Evolutionary conservation across 208 protist genomes (phyloP).

Genomic region (Trypanosoma conorhini): DNA sequence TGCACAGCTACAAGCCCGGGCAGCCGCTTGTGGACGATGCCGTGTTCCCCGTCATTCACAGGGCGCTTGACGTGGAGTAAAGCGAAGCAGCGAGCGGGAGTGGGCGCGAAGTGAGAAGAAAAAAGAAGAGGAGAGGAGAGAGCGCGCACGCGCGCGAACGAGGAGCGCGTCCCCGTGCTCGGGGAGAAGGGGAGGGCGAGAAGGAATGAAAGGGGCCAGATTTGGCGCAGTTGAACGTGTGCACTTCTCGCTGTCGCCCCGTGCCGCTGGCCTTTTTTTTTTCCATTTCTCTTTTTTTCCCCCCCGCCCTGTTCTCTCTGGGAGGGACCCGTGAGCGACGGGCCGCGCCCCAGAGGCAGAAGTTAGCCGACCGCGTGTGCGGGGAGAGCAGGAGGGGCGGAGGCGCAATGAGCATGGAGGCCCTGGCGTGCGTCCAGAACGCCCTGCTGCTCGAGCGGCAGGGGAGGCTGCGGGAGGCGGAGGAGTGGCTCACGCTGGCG

Average conservation of each 20-base stretch:
- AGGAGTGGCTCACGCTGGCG: constrained; percentile 69
- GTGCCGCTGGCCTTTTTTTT: neutral
- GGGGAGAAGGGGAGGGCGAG: neutral
- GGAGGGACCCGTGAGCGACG: neutral
- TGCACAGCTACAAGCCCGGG: constrained; percentile 62
- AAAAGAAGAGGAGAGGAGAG: no score
- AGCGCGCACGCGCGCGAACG: no score
- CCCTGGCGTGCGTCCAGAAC: constrained; percentile 44
- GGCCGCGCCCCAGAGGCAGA: neutral
- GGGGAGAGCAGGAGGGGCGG: neutral
- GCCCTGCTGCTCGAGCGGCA: constrained; percentile 50
- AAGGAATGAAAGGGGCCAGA: neutral
- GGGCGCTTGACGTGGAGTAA: constrained; percentile 81
- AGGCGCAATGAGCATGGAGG: constrained; percentile 13
- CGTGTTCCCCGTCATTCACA: constrained; percentile 71
- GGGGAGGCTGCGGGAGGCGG: constrained; percentile 53
- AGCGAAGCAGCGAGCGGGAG: neutral
- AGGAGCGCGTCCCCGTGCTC: neutral
- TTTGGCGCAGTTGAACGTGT: neutral
- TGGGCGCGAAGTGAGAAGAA: neutral
- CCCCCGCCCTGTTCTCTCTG: neutral
- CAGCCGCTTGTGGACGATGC: constrained; percentile 61
- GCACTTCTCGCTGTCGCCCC: neutral
- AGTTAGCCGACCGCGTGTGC: neutral
- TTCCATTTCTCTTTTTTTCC: constrained; percentile 1